Evolutionary conservation across 352 stramenopile genomes (phyloP), one percentile per base, ranked within the genome.

Genomic region (Aphanomyces stellatus): DNA sequence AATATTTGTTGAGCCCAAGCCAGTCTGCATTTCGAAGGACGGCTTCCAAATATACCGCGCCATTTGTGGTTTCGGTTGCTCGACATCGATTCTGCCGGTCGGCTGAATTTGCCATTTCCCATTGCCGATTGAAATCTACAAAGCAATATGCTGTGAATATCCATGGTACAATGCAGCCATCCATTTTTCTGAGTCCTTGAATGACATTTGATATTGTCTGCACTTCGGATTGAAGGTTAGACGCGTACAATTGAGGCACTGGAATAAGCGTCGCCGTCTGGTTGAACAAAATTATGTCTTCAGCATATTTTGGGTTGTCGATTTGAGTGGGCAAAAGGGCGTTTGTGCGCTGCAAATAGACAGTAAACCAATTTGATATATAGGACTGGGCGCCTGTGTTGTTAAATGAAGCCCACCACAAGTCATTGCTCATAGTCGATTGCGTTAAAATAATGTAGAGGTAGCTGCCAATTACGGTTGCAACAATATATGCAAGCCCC

Each of bases 401-500:
- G 28, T 67, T 57, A 46, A 46, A 46, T 46, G 24, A 57, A 13
- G 43, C 46, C 60, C 60, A 67, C 40, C 41, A 59, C 25, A 67
- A 59, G 33, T 67, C 60, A n/a, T 67, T 67, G 30, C 17, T 8
- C 49, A 57, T 57, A 4, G 49, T 30, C 7, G 49, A 33, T 35
- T 33, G 25, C 25, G 49, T 57, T 24, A 57, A 34, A 15, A 2
- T 11, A 24, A 57, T 7, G 27, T 34, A 57, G 17, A 30, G 13
- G 25, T 57, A 57, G 13, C 19, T 34, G 5, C 49, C 49, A 15
- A n/a, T 34, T 15, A 57, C 33, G 6, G 49, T 34, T 30, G 49
- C 28, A 19, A 33, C 49, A 11, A 57, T 57, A 30, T 57, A 57
- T 34, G 3, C 8, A 4, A 57, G 25, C 4, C 49, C 49, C 1